A percentile compares a stretch with the other conserved stretches of the same genome.
Conservation (phyloP, 2,329 filamentous ascomycete genomes). For the Claviceps cyperi region DNA sequence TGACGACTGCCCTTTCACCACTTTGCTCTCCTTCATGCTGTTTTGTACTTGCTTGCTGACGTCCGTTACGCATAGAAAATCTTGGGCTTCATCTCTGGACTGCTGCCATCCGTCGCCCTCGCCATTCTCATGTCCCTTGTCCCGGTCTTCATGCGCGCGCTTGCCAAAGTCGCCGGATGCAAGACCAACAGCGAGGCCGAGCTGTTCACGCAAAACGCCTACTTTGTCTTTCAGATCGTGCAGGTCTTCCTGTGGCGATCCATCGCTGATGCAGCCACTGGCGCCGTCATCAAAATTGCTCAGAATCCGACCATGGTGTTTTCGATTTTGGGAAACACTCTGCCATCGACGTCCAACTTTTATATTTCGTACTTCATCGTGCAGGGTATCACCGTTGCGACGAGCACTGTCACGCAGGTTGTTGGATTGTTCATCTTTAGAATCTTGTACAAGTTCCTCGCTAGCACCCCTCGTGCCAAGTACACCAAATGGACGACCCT, state of each 20-base stretch:
- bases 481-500: constrained; percentile 60
- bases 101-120: constrained; percentile 67
- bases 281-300: constrained; percentile 49
- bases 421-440: constrained; percentile 52
- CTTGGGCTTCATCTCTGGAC: constrained; percentile 66
- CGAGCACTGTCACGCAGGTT: constrained; percentile 56
- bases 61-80: constrained; percentile 25
- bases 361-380: constrained; percentile 85
- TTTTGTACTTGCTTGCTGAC: too few species aligned
- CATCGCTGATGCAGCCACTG: constrained; percentile 61
- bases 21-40: background rate
- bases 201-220: constrained; percentile 79
- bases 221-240: constrained; percentile 83
- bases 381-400: constrained; percentile 67
- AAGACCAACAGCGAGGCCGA: constrained; percentile 70
- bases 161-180: constrained; percentile 66
- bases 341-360: constrained; percentile 82
- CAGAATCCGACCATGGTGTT: constrained; percentile 47
- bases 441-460: constrained; percentile 52
- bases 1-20: background rate
- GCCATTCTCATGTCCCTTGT: constrained; percentile 73
- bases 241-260: constrained; percentile 88
- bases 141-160: constrained; percentile 48
- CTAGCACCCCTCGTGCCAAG: constrained; percentile 65
- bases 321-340: constrained; percentile 48